Base-by-base conservation (phyloP, 441 rosid genomes). In the Pelargonium citronellum region DNA sequence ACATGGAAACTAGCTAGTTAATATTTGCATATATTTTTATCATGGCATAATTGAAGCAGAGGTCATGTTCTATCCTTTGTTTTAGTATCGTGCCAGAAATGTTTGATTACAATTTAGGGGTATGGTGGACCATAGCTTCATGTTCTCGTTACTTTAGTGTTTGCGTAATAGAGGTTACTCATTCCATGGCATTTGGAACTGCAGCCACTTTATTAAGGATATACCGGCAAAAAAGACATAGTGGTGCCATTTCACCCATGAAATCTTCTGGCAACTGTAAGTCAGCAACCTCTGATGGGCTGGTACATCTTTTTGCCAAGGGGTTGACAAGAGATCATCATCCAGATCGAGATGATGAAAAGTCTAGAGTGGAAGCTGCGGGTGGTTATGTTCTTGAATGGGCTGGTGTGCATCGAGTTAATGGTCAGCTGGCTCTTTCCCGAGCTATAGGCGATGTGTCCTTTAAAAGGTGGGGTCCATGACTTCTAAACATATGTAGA, bases 301-400 rank as follows among this genome's bases (percentile, higher is more conserved):
- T 79, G 41, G 49, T 80, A 51, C 87, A 77, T 80, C 86, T 82
- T 75, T 39, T 76, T 75, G 91, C 84, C 73, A 86, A 86, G 82
- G 93, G 89, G 77, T 79, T 94, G 78, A 91, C 96, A 69, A 84
- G 77, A 68, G 98, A 91, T 76, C 97, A 94, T 83, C 95, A 87
- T 77, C 97, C 97, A 65, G 85, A 84, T 79, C 88, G 96, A 80
- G 91, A 91, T 69, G 98, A 94, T 82, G 98, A 94, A 82, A 89
- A 85, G 80, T 75, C 64, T 67, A 87, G 96, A 76, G 92, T 94
- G 72, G 97, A 94, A 85, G 87, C 87, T 80, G 86, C 96, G 41
- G 98, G 98, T 69, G 98, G 98, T 73, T 85, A 84, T 81, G 90
- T 91, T 80, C 80, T 83, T 67, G 88, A 87, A 67, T 84, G 90